A percentile compares a stretch with the other conserved stretches of the same genome.
Evolutionary conservation across 768 basidiomycete genomes (phyloP).

Genomic region (Tricholoma terreum): DNA sequence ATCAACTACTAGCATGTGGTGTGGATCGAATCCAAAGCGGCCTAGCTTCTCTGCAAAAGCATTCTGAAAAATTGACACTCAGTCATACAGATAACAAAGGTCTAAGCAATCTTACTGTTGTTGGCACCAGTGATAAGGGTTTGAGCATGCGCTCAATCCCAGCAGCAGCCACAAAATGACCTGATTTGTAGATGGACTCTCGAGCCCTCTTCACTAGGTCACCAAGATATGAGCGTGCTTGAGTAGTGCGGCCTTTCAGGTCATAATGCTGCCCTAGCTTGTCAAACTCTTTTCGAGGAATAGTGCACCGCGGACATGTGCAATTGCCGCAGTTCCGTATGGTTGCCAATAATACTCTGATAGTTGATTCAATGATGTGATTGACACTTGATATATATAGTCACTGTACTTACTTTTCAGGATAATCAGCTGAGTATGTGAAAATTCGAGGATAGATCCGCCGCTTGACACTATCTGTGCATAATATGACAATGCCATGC

Average conservation of each 20-base stretch:
- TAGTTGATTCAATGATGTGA: background rate
- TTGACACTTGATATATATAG: background rate
- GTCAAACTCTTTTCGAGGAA: no score
- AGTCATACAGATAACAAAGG: background rate
- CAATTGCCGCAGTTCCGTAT: no score
- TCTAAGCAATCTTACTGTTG: no score
- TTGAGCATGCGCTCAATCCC: no score
- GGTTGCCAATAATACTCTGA: background rate
- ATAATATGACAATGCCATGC: slow-evolving; percentile 6
- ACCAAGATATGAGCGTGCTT: background rate
- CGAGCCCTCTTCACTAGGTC: no score
- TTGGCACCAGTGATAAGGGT: no score
- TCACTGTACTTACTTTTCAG: no score
- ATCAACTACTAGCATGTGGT: no score
- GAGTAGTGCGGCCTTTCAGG: background rate
- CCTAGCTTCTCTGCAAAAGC: no score
- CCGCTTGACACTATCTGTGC: slow-evolving; percentile 1
- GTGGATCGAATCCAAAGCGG: no score
- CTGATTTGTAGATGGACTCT: background rate
- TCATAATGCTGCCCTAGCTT: no score
- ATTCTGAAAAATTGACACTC: slow-evolving; percentile 26
- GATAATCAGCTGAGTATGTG: slow-evolving; percentile 11
- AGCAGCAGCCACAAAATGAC: background rate
- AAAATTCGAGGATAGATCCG: no score
- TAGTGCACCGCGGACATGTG: background rate